These are phyloP conservation scores for Phytophthora kernoviae DNA, from an alignment of 352 stramenopile species.

Conservation along the genomic window DNA sequence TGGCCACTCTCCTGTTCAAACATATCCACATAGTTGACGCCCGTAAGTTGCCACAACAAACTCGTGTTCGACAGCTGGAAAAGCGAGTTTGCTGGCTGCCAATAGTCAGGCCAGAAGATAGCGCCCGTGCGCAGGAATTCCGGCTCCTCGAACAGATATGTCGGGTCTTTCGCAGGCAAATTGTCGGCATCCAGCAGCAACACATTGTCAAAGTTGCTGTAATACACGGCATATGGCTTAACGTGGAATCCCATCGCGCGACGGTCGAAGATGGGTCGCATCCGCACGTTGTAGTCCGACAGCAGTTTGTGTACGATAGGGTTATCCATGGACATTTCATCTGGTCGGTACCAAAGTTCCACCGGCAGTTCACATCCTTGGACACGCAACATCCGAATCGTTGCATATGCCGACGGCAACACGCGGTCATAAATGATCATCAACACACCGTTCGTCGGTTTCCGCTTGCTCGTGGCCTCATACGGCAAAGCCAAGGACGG, in stretches of 20 bases:
- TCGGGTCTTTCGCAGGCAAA: constrained; percentile 77
- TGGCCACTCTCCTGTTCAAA: constrained; percentile 90
- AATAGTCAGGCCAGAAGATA: constrained; percentile 89
- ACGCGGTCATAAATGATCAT: constrained; percentile 90
- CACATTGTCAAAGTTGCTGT: constrained; percentile 86
- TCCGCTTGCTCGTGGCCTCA: constrained; percentile 42
- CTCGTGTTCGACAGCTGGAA: constrained; percentile 80
- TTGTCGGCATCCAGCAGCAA: constrained; percentile 87
- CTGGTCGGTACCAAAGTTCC: constrained; percentile 85
- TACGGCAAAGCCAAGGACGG: constrained; percentile 69
- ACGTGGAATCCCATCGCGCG: constrained; percentile 79
- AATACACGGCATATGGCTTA: constrained; percentile 87
- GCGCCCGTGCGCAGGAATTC: constrained; percentile 77
- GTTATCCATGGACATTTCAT: constrained; percentile 87
- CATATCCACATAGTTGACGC: constrained; percentile 75
- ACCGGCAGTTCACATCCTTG: constrained; percentile 79
- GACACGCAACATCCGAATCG: constrained; percentile 76
- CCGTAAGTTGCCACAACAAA: constrained; percentile 79
- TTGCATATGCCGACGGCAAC: constrained; percentile 76
- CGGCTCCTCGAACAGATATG: constrained; percentile 82
- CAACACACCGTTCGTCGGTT: constrained; percentile 72
- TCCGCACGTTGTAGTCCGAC: constrained; percentile 70
- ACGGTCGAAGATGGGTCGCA: constrained; percentile 82
- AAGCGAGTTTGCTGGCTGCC: constrained; percentile 81
- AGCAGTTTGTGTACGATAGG: constrained; percentile 76